Evolutionary conservation across 257 asterid species (phyloP).

Genomic region (Nicotiana undulata): DNA sequence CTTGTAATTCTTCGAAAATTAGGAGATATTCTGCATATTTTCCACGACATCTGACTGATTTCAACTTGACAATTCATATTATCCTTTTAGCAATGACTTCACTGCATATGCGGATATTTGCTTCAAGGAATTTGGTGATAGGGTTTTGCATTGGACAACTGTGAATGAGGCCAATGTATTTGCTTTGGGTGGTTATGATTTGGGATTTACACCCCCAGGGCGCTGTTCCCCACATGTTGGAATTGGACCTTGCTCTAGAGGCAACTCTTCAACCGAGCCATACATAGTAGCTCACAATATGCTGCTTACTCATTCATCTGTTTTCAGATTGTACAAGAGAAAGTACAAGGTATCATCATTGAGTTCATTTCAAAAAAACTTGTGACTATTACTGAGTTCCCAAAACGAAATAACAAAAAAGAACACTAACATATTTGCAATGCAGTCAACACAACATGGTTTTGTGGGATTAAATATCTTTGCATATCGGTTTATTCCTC

Average conservation of each 20-base stretch:
- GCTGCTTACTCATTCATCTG: slow-evolving; percentile 46
- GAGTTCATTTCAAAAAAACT: background rate
- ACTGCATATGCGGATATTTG: slow-evolving; percentile 38
- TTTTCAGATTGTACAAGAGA: slow-evolving; percentile 20
- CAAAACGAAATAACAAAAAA: background rate
- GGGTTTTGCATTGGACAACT: slow-evolving; percentile 50
- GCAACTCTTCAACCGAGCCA: slow-evolving; percentile 35
- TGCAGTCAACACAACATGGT: background rate
- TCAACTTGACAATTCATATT: background rate
- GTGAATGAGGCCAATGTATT: slow-evolving; percentile 44
- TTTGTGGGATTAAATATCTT: slow-evolving; percentile 15
- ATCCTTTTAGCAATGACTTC: background rate
- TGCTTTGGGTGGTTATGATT: slow-evolving; percentile 8
- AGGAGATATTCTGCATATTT: background rate
- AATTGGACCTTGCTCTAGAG: background rate
- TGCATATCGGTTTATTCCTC: slow-evolving; percentile 29
- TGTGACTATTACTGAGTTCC: background rate
- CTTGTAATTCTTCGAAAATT: background rate
- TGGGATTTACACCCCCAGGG: background rate
- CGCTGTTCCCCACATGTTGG: background rate
- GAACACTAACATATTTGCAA: background rate
- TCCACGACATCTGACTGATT: background rate
- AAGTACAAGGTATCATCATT: slow-evolving; percentile 8
- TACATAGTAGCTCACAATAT: slow-evolving; percentile 37
- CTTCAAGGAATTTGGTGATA: slow-evolving; percentile 52